Percentiles rank a stretch among this genome's conserved stretches.
Evolutionary conservation across 192 early-diverging fungal genomes (phyloP).

Genomic region (Allomyces javanicus): DNA sequence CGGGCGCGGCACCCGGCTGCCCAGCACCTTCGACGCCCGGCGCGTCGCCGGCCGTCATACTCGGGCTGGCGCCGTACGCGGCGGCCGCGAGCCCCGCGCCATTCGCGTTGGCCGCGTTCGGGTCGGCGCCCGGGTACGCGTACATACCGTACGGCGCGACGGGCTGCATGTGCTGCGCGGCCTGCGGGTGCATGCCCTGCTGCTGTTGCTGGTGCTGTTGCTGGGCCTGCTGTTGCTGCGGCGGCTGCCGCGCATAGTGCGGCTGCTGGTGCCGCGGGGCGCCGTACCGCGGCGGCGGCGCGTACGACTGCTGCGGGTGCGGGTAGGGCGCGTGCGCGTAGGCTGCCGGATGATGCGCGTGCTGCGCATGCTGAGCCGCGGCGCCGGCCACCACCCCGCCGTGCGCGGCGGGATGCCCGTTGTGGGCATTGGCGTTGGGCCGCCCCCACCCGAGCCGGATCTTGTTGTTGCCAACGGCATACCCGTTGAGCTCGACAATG

Average conservation of each 20-base stretch:
- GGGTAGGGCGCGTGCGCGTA: too few relatives aligned
- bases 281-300: too few relatives aligned
- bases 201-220: slow-evolving; percentile 6
- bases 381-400: too few relatives aligned
- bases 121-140: too few relatives aligned
- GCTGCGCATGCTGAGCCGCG: too few relatives aligned
- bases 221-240: slow-evolving; percentile 12
- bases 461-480: slow-evolving; percentile 52
- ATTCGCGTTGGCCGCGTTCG: too few relatives aligned
- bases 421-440: slow-evolving; percentile 3
- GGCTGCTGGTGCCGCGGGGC: too few relatives aligned
- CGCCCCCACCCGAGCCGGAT: slow-evolving; percentile 56
- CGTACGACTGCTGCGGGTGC: too few relatives aligned
- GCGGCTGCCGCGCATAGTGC: slow-evolving; percentile 1
- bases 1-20: neutral
- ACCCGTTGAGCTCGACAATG: slow-evolving; percentile 75
- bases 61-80: neutral
- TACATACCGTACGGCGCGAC: too few relatives aligned
- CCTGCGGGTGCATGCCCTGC: slow-evolving; percentile 10
- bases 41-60: neutral
- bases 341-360: too few relatives aligned
- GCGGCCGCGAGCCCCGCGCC: too few relatives aligned
- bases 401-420: slow-evolving; percentile 1
- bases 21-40: neutral
- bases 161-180: neutral